Evolutionary conservation across 2,329 filamentous ascomycete genomes (phyloP), one percentile per base, ranked within the genome.

Genomic region (Alternaria brassicicola): DNA sequence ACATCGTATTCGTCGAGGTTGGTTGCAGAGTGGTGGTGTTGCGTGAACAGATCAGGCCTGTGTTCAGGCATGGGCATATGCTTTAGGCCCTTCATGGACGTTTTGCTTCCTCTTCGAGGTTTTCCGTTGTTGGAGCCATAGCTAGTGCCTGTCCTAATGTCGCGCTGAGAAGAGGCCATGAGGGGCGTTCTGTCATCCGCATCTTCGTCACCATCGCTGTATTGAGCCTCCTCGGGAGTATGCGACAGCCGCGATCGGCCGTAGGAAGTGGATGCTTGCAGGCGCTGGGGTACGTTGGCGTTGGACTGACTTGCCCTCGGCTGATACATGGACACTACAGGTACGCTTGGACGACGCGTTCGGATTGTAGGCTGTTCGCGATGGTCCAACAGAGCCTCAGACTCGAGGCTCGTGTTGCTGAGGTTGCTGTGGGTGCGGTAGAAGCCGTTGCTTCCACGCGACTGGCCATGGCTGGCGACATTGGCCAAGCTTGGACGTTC

Each of bases 321-420:
- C 35, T 65, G 65, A 55, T 67, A 73, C 26, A 74, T 67, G 38
- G 66, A 66, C 21, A 71, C 64, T 33, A 78, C 67, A 55, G 79
- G 78, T 23, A 81, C 73, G 66, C 80, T 83, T 47, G 78, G 74
- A 17, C 81, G 75, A 50, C 81, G 76, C 7, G 78, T 69, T 50
- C 78, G 71, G 21, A 79, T 66, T 6, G 77, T 74, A 8, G 71
- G 70, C 43, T 81, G 79, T 38, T 81, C 80, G 88, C 92, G 86
- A 77, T 98, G 94, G 78, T 98, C 94, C 17, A 98, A 81, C 66
- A 98, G 80, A 7, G 87, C 89, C 73, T 96, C 89, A 76, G 93
- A 97, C 66, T 97, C 94, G 63, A 98, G 81, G 76, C 94, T 98
- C 1, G 91, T 93, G 68, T 85, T 88, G 79, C 94, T 98, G 63